Evolutionary conservation across 2,329 filamentous ascomycete genomes (phyloP).

Genomic region (Curvularia spicifera): DNA sequence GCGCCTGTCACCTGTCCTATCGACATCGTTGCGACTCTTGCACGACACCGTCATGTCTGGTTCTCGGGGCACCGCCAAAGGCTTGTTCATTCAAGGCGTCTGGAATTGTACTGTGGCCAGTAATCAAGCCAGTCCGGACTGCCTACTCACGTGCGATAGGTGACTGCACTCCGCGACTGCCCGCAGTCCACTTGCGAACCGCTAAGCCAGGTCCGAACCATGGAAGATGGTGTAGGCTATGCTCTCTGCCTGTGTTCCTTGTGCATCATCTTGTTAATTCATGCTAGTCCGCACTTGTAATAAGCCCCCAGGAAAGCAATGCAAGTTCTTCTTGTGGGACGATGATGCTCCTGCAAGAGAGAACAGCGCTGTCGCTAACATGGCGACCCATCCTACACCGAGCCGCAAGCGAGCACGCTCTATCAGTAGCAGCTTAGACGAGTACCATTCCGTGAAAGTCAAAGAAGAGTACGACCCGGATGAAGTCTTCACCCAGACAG

Average conservation of each 20-base stretch:
- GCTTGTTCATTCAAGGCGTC: constrained; percentile 32
- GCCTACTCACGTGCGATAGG: constrained; percentile 42
- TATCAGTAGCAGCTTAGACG: constrained; percentile 36
- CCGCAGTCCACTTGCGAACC: constrained; percentile 61
- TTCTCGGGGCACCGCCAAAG: constrained; percentile 20
- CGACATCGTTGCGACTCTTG: not conserved
- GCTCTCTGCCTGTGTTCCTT: not conserved
- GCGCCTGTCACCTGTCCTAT: not conserved
- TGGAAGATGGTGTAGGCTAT: constrained; percentile 57
- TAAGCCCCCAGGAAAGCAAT: constrained; percentile 50
- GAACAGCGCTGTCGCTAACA: constrained; percentile 50
- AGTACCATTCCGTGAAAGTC: constrained; percentile 43
- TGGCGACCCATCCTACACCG: constrained; percentile 14
- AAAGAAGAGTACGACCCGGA: constrained; percentile 41
- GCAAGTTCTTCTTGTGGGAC: constrained; percentile 66
- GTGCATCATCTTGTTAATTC: not conserved
- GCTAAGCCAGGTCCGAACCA: constrained; percentile 65
- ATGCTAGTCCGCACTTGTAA: not conserved
- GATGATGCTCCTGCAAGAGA: constrained; percentile 60
- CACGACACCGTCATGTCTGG: constrained; percentile 25
- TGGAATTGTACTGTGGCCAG: constrained; percentile 34
- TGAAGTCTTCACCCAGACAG: constrained; percentile 31
- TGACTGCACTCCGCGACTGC: constrained; percentile 62
- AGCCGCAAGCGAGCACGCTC: constrained; percentile 42
- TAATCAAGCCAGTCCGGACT: not conserved